Percentiles rank a stretch among this genome's conserved stretches.
Conservation (phyloP, 148 eudicot genomes). For the Drosera capensis region DNA sequence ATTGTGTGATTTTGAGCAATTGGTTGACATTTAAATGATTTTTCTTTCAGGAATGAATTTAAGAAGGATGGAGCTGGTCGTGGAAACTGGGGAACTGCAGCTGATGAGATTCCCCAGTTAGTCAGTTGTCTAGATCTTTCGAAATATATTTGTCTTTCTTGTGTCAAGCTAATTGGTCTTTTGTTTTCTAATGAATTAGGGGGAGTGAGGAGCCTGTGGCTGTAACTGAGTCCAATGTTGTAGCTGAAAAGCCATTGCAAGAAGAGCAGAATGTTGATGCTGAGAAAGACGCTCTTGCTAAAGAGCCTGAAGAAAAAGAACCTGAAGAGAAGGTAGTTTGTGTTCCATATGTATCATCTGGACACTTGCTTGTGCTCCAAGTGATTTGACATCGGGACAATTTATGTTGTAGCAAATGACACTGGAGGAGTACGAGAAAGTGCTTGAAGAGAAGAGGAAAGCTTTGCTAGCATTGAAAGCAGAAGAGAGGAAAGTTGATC, state of each 20-base stretch:
- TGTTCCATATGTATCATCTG: background rate
- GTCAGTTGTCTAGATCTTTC: slow-evolving; percentile 4
- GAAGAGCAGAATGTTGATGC: slow-evolving; percentile 41
- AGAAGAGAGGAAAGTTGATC: slow-evolving; percentile 71
- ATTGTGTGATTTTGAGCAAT: background rate
- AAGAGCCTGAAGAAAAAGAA: slow-evolving; percentile 73
- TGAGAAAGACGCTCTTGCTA: slow-evolving; percentile 46
- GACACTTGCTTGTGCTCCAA: background rate
- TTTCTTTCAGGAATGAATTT: slow-evolving; percentile 35
- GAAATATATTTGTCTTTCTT: background rate
- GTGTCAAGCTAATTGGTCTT: background rate
- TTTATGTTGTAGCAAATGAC: slow-evolving; percentile 99
- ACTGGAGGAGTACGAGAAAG: slow-evolving; percentile 72
- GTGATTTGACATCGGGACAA: background rate
- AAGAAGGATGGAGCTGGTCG: slow-evolving; percentile 92
- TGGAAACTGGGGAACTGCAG: slow-evolving; percentile 82
- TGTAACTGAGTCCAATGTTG: slow-evolving; percentile 40
- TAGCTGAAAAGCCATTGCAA: slow-evolving; percentile 30
- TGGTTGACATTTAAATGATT: background rate
- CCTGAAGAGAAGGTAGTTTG: slow-evolving; percentile 60
- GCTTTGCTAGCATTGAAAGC: slow-evolving; percentile 46
- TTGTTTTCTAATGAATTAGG: slow-evolving; percentile 15
- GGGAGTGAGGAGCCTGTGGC: slow-evolving; percentile 43
- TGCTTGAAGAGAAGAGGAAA: slow-evolving; percentile 81
- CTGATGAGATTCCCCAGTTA: slow-evolving; percentile 67